These are phyloP conservation scores for Penicillium ochrochloron DNA, from an alignment of 495 filamentous ascomycete genomes.

Conservation along the genomic window DNA sequence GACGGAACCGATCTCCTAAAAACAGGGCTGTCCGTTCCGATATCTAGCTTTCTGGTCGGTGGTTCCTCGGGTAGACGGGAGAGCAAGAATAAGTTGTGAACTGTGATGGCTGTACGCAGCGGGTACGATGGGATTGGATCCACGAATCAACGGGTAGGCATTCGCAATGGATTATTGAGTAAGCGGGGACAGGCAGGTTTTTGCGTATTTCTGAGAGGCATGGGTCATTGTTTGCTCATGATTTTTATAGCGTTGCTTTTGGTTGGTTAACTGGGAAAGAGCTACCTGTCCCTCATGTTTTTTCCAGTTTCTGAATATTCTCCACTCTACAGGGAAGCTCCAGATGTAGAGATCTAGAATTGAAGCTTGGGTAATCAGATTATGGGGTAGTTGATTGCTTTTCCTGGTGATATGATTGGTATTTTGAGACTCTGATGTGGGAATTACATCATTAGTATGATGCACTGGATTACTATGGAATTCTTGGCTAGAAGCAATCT, in stretches of 20 bases:
- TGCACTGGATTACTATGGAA: not conserved
- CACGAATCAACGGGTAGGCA: constrained; percentile 3
- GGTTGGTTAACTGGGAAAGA: not conserved
- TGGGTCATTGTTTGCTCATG: constrained; percentile 8
- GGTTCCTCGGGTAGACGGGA: not conserved
- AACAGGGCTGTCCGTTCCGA: not conserved
- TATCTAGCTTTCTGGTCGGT: not conserved
- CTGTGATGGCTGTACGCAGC: not conserved
- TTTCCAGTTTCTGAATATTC: not conserved
- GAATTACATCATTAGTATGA: constrained; percentile 11
- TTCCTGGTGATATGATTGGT: constrained; percentile 1
- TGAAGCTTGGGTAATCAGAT: constrained; percentile 6
- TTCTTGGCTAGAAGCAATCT: not conserved
- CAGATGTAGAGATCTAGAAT: not conserved
- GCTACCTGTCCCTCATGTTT: not conserved
- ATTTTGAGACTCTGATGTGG: not conserved
- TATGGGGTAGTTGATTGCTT: not conserved
- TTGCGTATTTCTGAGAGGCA: not conserved
- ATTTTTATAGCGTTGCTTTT: not conserved
- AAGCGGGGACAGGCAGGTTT: not conserved
- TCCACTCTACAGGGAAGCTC: not conserved
- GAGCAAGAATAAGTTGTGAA: not conserved
- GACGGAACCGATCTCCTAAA: not conserved
- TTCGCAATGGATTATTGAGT: not conserved
- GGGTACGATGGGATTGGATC: not conserved